Conservation (phyloP, 768 basidiomycete species). For the Gymnopilus dilepis region DNA sequence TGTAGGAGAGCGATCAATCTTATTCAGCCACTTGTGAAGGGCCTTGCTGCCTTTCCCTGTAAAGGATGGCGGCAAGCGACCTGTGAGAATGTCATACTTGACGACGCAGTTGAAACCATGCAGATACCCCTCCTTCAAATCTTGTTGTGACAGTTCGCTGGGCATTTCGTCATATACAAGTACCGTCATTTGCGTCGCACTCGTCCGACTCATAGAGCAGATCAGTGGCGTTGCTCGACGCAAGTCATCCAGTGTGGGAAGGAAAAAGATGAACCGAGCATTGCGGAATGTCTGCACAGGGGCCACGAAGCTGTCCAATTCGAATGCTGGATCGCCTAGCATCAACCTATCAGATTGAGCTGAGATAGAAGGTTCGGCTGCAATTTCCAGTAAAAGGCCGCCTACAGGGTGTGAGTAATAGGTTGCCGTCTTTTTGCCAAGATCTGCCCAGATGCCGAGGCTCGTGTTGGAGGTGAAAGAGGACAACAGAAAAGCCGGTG, state of each 20-base stretch:
- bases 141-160: background rate
- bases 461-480: constrained; percentile 21
- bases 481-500: constrained; percentile 39
- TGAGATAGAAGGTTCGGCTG: background rate
- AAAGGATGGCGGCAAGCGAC: constrained; percentile 8
- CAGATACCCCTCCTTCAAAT: constrained; percentile 10
- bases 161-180: constrained; percentile 26
- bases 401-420: constrained; percentile 8
- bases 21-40: constrained; percentile 14
- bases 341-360: background rate
- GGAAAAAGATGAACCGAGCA: constrained; percentile 24
- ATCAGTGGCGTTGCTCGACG: constrained; percentile 21
- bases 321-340: background rate
- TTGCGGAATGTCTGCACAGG: background rate
- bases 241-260: constrained; percentile 24
- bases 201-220: constrained; percentile 24
- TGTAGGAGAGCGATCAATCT: background rate
- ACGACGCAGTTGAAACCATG: constrained; percentile 14
- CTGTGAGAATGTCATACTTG: constrained; percentile 16
- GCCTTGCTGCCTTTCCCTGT: background rate
- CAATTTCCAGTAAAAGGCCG: constrained; percentile 12
- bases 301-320: background rate
- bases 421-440: constrained; percentile 32
- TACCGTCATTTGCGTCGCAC: constrained; percentile 12
- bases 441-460: constrained; percentile 33